These are phyloP conservation scores for Linaria vulgaris DNA, from an alignment of 257 asterid species.

Conservation along the genomic window DNA sequence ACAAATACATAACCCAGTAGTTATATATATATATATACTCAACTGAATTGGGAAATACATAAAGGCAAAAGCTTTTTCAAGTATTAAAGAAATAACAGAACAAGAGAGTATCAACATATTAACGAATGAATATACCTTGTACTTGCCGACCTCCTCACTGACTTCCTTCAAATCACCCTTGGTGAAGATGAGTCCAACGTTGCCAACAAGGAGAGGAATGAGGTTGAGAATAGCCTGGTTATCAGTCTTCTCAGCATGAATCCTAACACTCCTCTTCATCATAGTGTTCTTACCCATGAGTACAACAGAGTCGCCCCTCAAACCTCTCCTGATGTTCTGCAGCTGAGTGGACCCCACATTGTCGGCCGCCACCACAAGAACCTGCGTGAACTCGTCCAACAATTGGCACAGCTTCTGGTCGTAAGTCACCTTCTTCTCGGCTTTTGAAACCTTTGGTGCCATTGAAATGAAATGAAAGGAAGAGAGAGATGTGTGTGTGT, in stretches of 20 bases:
- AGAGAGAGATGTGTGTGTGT: no score
- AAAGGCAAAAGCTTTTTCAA: no score
- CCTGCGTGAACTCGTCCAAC: constrained; percentile 78
- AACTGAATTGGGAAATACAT: no score
- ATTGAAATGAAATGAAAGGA: constrained; percentile 51
- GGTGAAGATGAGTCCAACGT: constrained; percentile 92
- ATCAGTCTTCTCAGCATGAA: constrained; percentile 81
- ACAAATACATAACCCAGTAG: no score
- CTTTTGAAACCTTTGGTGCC: constrained; percentile 62
- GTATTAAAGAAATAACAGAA: not conserved
- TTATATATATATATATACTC: no score
- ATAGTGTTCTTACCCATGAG: constrained; percentile 97
- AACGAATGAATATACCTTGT: constrained; percentile 77
- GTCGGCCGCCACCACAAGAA: constrained; percentile 72
- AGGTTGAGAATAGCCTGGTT: constrained; percentile 63
- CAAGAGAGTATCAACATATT: no score
- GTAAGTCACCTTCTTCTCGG: constrained; percentile 80
- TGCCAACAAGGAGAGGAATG: constrained; percentile 86
- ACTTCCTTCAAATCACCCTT: constrained; percentile 98
- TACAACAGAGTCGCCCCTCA: constrained; percentile 80
- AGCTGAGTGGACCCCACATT: constrained; percentile 89
- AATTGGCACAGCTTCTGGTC: constrained; percentile 73
- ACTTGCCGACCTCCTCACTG: constrained; percentile 89
- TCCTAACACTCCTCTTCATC: constrained; percentile 86
- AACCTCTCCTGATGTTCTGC: constrained; percentile 70